Evolutionary conservation across 371 early-diverging fungal species (phyloP).

Genomic region (Haplosporangium sp.): DNA sequence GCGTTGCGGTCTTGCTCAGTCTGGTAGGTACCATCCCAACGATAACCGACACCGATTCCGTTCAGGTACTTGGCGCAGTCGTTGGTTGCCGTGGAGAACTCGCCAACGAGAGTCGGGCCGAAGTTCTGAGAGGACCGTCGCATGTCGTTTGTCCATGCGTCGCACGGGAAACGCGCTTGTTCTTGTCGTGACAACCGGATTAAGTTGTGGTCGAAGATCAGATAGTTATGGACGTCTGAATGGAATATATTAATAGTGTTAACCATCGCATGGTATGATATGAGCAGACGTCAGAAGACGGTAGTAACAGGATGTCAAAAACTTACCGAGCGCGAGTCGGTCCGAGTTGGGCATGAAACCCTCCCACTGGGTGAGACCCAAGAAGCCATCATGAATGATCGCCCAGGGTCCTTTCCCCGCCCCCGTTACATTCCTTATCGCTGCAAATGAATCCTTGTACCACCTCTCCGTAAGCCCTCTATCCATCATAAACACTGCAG

Average conservation of each 20-base stretch:
- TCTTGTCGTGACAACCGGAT: conserved; percentile 58
- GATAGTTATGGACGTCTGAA: conserved; percentile 64
- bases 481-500: conserved; percentile 51
- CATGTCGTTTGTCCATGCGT: conserved; percentile 54
- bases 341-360: conserved; percentile 51
- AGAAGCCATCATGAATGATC: conserved; percentile 54
- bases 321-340: conserved; percentile 48
- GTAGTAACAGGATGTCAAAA: neutral
- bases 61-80: conserved; percentile 82
- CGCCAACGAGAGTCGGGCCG: conserved; percentile 75
- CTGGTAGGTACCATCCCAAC: conserved; percentile 72
- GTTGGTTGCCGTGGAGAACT: conserved; percentile 78
- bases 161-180: conserved; percentile 63
- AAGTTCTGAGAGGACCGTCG: conserved; percentile 34
- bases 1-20: conserved; percentile 21
- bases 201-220: conserved; percentile 59
- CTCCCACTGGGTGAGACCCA: conserved; percentile 52
- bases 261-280: neutral
- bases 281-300: neutral
- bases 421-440: conserved; percentile 33
- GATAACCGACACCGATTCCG: conserved; percentile 72
- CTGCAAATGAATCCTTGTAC: conserved; percentile 48
- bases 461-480: conserved; percentile 20
- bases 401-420: conserved; percentile 38
- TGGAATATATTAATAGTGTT: neutral